Evolutionary conservation across 1,139 yeast species (phyloP), one percentile per base, ranked within the genome.

Genomic region (Nakaseomyces delphensis): DNA sequence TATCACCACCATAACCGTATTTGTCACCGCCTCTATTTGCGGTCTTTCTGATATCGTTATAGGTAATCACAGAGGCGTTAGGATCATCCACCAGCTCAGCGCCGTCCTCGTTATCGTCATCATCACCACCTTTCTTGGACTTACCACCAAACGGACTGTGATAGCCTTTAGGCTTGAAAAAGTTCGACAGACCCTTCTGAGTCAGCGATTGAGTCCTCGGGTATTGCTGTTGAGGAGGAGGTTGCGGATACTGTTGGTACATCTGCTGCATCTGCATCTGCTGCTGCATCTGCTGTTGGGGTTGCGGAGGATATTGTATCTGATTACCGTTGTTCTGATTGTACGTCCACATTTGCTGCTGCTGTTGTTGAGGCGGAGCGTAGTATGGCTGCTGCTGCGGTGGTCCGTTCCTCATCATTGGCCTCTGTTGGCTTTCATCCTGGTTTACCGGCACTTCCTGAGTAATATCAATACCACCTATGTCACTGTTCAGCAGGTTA

Each of bases 41-140:
- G 2, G 79, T 64, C 45, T 78, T 80, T 25, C 76, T 65, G 10
- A 83, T 67, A 53, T 82, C 89, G 48, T 76, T 76, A 50, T 79
- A 77, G 0, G 85, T 73, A 47, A 81, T 68, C 35, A 67, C 64
- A 2, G 65, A 62, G 2, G 70, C 67, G 23, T 62, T 60, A 10
- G 69, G 69, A 20, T 66, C 68, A 36, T 73, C 71, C 41, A 73
- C 71, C 9, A 71, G 68, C 6, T 77, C 76, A 3, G 63, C 66
- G 18, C 76, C 83, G 9, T 73, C 83, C 44, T 76, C 82, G n/a
- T 55, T 57, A n/a, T 51, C 55, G 21, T 48, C 52, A 10, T 42
- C 52, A 24, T 41, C 45, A 3, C 45, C 51, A 21, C 46, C 43
- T 37, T 31, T 40, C 42, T 43, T 47, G 6, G 41, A 28, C 31